phyloP scores from a whole-genome alignment of 805 yeast genomes.

The Ogataea henricii region DNA sequence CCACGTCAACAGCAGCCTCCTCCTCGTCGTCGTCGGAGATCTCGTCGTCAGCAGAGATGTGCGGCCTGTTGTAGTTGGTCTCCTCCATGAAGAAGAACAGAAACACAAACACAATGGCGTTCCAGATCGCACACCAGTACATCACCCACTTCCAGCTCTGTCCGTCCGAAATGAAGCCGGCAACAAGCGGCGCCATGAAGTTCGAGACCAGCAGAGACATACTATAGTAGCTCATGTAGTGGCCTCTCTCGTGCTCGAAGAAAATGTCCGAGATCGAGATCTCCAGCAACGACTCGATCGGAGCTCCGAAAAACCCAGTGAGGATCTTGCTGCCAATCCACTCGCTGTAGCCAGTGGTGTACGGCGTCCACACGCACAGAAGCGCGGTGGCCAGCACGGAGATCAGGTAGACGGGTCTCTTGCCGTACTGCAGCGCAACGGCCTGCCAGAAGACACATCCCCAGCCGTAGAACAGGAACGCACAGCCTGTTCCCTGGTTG shows the following conservation, averaged over 20 bases:
- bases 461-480: slow-evolving; percentile 42
- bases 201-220: slow-evolving; percentile 56
- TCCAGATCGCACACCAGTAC: slow-evolving; percentile 47
- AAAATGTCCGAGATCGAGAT: slow-evolving; percentile 49
- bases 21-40: slow-evolving; percentile 23
- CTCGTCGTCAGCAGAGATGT: slow-evolving; percentile 28
- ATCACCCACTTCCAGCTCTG: slow-evolving; percentile 57
- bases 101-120: slow-evolving; percentile 41
- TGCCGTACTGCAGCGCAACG: slow-evolving; percentile 40
- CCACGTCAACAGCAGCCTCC: slow-evolving; percentile 11
- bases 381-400: slow-evolving; percentile 33
- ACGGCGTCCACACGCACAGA: slow-evolving; percentile 37
- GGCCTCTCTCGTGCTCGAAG: slow-evolving; percentile 51
- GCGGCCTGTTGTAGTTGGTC: slow-evolving; percentile 45
- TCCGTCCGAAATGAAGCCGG: slow-evolving; percentile 54
- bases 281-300: slow-evolving; percentile 50
- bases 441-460: slow-evolving; percentile 40
- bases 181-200: slow-evolving; percentile 57
- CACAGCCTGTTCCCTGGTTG: slow-evolving; percentile 40
- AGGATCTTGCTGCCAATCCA: slow-evolving; percentile 34
- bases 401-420: slow-evolving; percentile 37
- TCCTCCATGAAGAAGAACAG: slow-evolving; percentile 53
- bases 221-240: slow-evolving; percentile 49
- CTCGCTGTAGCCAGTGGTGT: slow-evolving; percentile 29
- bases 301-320: slow-evolving; percentile 36